phyloP scores from a whole-genome alignment of 805 yeast genomes.

The Candida khao-thaluensis region DNA sequence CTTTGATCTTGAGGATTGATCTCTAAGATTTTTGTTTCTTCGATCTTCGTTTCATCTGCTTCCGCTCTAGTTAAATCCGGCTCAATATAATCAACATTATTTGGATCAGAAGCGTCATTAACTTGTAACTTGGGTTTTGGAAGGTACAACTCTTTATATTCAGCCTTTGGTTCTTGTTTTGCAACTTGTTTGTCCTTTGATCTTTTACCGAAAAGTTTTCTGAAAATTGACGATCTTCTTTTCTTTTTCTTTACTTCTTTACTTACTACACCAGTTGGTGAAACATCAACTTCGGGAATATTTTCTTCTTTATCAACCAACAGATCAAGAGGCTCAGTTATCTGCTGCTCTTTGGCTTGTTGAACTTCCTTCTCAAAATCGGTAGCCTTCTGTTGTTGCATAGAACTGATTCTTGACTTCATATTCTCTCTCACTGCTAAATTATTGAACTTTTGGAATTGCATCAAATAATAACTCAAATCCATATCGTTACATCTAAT shows the following conservation, averaged over 20 bases:
- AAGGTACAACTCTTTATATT: conserved; percentile 14
- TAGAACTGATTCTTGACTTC: conserved; percentile 14
- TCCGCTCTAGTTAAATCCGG: conserved; percentile 8
- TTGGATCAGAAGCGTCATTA: conserved; percentile 3
- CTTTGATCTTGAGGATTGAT: conserved; percentile 6
- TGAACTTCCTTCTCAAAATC: not conserved
- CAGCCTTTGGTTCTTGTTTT: conserved; percentile 5
- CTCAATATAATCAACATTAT: conserved; percentile 7
- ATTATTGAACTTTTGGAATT: conserved; percentile 11
- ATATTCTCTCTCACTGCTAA: conserved; percentile 15
- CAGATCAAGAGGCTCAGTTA: too few species aligned
- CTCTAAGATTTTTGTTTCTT: conserved; percentile 7
- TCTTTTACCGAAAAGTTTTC: conserved; percentile 12
- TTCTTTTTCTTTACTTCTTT: conserved; percentile 1
- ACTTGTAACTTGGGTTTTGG: conserved; percentile 14
- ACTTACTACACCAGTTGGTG: not conserved
- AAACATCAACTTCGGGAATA: too few species aligned
- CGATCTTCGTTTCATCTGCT: conserved; percentile 4
- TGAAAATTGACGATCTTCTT: conserved; percentile 14
- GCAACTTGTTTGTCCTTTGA: conserved; percentile 2
- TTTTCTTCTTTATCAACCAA: too few species aligned
- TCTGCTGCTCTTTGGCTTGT: too few species aligned
- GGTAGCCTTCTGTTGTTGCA: conserved; percentile 2
- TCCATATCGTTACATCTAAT: conserved; percentile 18
- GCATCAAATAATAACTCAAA: conserved; percentile 12